Conservation (phyloP, 352 stramenopile species). For the Blastocystis sp. region DNA sequence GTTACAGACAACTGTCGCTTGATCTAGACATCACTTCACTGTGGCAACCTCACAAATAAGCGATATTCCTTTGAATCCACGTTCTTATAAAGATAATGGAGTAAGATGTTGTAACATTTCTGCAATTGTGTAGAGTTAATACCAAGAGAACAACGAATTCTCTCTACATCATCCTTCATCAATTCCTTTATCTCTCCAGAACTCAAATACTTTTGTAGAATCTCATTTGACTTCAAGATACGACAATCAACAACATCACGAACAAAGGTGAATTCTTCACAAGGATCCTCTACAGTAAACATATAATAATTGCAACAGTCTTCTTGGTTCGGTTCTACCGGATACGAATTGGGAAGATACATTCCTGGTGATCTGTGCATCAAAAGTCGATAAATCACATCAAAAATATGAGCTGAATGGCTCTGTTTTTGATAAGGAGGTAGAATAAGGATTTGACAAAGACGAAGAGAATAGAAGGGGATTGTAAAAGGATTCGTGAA, state of each 20-base stretch:
- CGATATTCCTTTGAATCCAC: slow-evolving; percentile 5
- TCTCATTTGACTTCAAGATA: not conserved
- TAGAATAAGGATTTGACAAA: slow-evolving; percentile 54
- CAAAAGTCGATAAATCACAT: not conserved
- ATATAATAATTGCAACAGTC: not conserved
- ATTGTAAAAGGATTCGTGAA: slow-evolving; percentile 36
- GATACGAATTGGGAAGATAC: slow-evolving; percentile 24
- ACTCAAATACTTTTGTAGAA: not conserved
- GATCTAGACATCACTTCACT: not conserved
- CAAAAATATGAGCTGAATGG: slow-evolving; percentile 30
- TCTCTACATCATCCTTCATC: not conserved
- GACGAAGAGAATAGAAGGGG: slow-evolving; percentile 17
- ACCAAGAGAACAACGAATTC: not conserved
- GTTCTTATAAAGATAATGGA: not conserved
- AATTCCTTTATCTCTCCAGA: not conserved
- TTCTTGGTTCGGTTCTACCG: not conserved
- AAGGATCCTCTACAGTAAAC: slow-evolving; percentile 55
- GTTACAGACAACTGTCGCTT: not conserved
- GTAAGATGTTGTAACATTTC: slow-evolving; percentile 56
- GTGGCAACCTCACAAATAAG: not conserved
- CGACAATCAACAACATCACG: slow-evolving; percentile 44
- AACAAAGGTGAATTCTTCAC: slow-evolving; percentile 37
- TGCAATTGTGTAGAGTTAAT: not conserved
- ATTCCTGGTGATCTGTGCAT: not conserved
- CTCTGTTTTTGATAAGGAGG: slow-evolving; percentile 39